phyloP scores from a whole-genome alignment of 2,329 filamentous ascomycete species.

The Nemania diffusa region DNA sequence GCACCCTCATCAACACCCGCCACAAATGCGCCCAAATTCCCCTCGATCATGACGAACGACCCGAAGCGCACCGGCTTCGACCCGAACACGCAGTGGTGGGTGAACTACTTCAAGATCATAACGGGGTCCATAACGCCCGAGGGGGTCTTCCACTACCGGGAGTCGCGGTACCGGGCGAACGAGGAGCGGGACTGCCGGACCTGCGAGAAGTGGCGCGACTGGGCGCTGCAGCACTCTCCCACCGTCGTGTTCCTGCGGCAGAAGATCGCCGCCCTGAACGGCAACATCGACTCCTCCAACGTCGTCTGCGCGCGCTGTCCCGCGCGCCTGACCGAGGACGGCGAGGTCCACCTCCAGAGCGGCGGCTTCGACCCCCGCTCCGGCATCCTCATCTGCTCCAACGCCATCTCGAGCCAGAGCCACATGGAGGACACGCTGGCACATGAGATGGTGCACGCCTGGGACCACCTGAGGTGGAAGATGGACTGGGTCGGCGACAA shows the following conservation, averaged over 20 bases:
- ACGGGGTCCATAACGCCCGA: slow-evolving; percentile 76
- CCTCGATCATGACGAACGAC: slow-evolving; percentile 63
- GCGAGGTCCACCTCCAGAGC: slow-evolving; percentile 70
- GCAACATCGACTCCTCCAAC: slow-evolving; percentile 76
- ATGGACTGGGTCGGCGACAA: slow-evolving; percentile 79
- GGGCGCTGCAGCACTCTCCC: slow-evolving; percentile 84
- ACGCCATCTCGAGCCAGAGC: slow-evolving; percentile 81
- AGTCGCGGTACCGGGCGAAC: slow-evolving; percentile 77
- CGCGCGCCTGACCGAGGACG: slow-evolving; percentile 64
- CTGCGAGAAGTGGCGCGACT: slow-evolving; percentile 85
- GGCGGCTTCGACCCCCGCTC: slow-evolving; percentile 89
- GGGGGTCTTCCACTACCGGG: slow-evolving; percentile 79
- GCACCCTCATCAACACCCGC: slow-evolving; percentile 8
- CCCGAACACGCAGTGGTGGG: slow-evolving; percentile 72
- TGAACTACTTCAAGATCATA: slow-evolving; percentile 87
- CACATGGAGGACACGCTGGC: slow-evolving; percentile 94
- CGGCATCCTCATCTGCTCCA: slow-evolving; percentile 92
- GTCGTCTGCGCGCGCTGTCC: slow-evolving; percentile 86
- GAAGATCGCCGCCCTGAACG: slow-evolving; percentile 82
- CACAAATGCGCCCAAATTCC: slow-evolving; percentile 33
- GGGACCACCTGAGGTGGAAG: slow-evolving; percentile 92
- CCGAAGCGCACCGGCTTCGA: slow-evolving; percentile 71
- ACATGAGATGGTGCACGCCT: slow-evolving; percentile 98
- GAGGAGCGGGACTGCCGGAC: slow-evolving; percentile 81
- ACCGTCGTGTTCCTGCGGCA: slow-evolving; percentile 87